A percentile compares a stretch with the other conserved stretches of the same genome.
Conservation (phyloP, 1,139 yeast genomes). For the Zygoascus hellenicus region DNA sequence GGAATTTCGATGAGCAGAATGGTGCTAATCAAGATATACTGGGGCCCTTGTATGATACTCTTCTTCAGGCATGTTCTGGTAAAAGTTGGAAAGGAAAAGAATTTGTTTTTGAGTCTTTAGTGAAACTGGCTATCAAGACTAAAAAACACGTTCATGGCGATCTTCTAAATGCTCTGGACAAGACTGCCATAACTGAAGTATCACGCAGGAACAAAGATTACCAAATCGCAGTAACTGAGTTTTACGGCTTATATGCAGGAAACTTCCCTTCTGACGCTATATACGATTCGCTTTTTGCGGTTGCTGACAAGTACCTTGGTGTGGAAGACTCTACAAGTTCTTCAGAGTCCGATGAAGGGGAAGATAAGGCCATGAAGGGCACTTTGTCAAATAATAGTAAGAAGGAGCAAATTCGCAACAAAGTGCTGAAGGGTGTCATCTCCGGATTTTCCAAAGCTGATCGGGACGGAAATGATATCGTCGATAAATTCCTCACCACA, state of each 20-base stretch:
- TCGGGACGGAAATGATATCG: constrained; percentile 1
- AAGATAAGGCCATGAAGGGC: constrained; percentile 19
- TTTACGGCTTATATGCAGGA: constrained; percentile 25
- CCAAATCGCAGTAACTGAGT: constrained; percentile 37
- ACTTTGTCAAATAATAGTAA: constrained; percentile 20
- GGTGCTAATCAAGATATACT: constrained; percentile 31
- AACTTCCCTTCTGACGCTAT: constrained; percentile 32
- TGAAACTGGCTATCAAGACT: constrained; percentile 49
- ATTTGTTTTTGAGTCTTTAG: constrained; percentile 61
- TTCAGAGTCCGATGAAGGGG: constrained; percentile 26
- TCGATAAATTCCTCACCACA: background rate
- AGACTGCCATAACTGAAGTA: constrained; percentile 53
- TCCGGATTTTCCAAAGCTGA: constrained; percentile 20
- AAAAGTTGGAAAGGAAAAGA: constrained; percentile 91
- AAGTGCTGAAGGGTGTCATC: constrained; percentile 28
- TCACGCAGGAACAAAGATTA: constrained; percentile 63
- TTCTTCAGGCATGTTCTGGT: constrained; percentile 64
- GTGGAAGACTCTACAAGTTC: constrained; percentile 24
- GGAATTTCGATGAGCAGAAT: constrained; percentile 27
- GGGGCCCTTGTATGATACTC: constrained; percentile 44
- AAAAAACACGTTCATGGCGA: constrained; percentile 27
- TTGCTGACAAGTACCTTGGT: constrained; percentile 28
- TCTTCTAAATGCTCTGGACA: constrained; percentile 37
- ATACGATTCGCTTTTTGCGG: constrained; percentile 31
- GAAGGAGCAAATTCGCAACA: constrained; percentile 38